A percentile compares a stretch with the other conserved stretches of the same genome.
phyloP scores from a whole-genome alignment of 2,329 filamentous ascomycete species.

The Calonectria pteridis region DNA sequence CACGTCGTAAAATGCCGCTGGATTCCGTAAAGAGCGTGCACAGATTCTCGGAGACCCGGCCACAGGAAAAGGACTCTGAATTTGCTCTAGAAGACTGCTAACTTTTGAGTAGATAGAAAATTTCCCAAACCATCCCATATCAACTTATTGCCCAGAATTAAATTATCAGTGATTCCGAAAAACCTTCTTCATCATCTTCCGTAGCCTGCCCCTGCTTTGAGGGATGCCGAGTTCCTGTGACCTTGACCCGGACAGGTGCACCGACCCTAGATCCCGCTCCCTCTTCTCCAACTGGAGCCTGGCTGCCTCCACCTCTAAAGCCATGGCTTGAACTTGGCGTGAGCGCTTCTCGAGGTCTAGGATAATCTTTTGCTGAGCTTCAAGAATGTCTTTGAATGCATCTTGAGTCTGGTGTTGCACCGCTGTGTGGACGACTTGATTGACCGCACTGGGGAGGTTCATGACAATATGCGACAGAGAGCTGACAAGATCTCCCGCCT shows the following conservation, averaged over 20 bases:
- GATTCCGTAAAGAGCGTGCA: neutral
- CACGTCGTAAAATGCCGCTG: neutral
- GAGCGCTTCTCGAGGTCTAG: conserved; percentile 27
- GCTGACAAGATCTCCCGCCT: conserved; percentile 32
- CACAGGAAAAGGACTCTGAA: neutral
- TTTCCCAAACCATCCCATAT: neutral
- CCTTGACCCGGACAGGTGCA: neutral
- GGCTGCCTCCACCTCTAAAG: conserved; percentile 7
- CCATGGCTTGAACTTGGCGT: conserved; percentile 1
- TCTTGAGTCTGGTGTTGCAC: conserved; percentile 39
- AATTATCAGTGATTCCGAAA: conserved; percentile 17
- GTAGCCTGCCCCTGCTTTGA: conserved; percentile 11
- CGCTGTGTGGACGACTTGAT: conserved; percentile 41
- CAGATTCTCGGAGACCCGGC: neutral
- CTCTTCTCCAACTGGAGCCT: neutral
- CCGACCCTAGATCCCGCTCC: neutral
- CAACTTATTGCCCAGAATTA: neutral
- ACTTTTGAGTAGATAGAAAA: neutral
- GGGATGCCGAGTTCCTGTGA: neutral
- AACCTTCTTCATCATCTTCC: conserved; percentile 20
- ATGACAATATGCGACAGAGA: conserved; percentile 42
- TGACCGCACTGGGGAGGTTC: conserved; percentile 43
- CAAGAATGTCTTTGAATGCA: conserved; percentile 36
- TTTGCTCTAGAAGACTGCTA: neutral
- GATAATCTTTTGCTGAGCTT: conserved; percentile 39